Percentiles rank a stretch among this genome's conserved stretches.
These are phyloP conservation scores for Microdochium bolleyi DNA, from an alignment of 2,329 filamentous ascomycete species.

Conservation along the genomic window DNA sequence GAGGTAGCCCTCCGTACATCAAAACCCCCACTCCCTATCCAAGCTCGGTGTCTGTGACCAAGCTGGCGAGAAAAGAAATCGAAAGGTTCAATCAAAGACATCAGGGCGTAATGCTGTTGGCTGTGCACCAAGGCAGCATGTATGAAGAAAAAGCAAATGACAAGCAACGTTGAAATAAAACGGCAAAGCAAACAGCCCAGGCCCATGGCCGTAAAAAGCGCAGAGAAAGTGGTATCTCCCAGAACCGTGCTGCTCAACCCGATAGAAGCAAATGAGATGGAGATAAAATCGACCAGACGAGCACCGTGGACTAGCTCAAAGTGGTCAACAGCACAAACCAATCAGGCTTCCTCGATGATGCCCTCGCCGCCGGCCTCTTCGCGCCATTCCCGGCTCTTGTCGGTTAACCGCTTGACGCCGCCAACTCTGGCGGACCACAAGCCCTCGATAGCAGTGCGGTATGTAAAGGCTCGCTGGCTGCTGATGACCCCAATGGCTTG, in stretches of 20 bases:
- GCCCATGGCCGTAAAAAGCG: neutral
- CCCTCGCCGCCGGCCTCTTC: slow-evolving; percentile 73
- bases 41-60: no score
- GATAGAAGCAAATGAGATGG: neutral
- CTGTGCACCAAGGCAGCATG: neutral
- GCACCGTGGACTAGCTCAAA: no score
- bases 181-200: neutral
- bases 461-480: slow-evolving; percentile 88
- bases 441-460: slow-evolving; percentile 79
- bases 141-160: neutral
- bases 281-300: no score
- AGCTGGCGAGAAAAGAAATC: no score
- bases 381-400: slow-evolving; percentile 84
- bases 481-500: slow-evolving; percentile 96
- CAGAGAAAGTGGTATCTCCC: neutral
- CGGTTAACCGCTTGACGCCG: slow-evolving; percentile 74
- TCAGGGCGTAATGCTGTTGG: neutral
- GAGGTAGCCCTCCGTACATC: no score
- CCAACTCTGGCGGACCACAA: slow-evolving; percentile 80
- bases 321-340: neutral
- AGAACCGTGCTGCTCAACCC: neutral
- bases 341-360: slow-evolving; percentile 52
- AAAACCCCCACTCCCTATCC: no score
- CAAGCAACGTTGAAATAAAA: neutral
- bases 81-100: neutral